Conservation (phyloP, 805 yeast genomes). For the Ascoidea asiatica region DNA sequence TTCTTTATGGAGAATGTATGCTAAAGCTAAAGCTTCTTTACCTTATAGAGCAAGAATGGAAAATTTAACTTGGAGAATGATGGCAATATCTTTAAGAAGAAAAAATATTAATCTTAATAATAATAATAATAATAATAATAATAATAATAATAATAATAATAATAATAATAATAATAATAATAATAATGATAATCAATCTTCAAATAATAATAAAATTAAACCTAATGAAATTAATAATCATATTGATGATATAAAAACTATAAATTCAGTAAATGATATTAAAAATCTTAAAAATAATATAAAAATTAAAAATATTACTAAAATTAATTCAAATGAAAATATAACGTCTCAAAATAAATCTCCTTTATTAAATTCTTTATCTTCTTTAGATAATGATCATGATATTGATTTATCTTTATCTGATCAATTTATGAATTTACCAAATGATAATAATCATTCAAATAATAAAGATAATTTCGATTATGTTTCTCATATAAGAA, state of each 20-base stretch:
- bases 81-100: conserved; percentile 29
- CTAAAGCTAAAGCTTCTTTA: conserved; percentile 57
- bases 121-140: neutral
- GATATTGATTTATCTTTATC: neutral
- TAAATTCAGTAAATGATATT: too few relatives aligned
- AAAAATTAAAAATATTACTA: neutral
- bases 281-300: neutral
- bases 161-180: too few relatives aligned
- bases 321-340: neutral
- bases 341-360: conserved; percentile 5
- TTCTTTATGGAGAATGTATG: conserved; percentile 71
- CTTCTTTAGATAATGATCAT: conserved; percentile 7
- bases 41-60: conserved; percentile 72
- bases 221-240: neutral
- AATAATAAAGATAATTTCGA: neutral
- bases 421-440: too few relatives aligned
- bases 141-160: neutral
- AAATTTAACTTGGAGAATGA: conserved; percentile 79
- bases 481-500: neutral
- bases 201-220: neutral
- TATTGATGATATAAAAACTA: neutral
- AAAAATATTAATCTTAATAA: neutral
- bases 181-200: too few relatives aligned
- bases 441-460: neutral
- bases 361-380: conserved; percentile 9